Base-by-base conservation (phyloP, 2,329 filamentous ascomycete species). In the Trichoderma guizhouense region DNA sequence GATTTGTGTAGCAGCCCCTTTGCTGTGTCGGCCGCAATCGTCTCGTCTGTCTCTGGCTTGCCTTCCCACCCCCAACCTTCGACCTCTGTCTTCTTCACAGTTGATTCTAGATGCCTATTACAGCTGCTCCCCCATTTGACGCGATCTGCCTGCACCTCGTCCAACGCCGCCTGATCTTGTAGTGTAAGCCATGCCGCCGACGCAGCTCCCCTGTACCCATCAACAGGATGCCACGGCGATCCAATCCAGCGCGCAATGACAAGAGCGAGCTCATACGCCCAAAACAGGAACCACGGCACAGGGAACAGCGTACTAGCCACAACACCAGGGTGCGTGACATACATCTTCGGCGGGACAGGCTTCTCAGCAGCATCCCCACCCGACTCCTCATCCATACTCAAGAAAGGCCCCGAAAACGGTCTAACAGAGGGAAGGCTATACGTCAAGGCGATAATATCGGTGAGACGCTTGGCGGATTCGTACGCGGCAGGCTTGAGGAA, bases 101-200 rank as follows among this genome's bases (percentile, higher is more conserved):
- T 83, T 72, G 88, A 86, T 24, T 85, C 82, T 0, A 91, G 90
- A 69, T 82, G 80, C 12, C 87, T 80, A 74, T 91, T 87, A 9
- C 87, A 87, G n/a, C 89, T 88, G 34, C 92, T 92, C 3, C 95
- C 95, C 95, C 95, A 98, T 83, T 98, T 98, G 71, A 84, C 65
- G 81, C 87, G 79, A 85, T 90, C 73, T 5, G 85, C 87, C 32
- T 78, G 84, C 47, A 85, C 79, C 2, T 83, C 84, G 65, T 93
- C 88, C 15, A 95, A 84, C 24, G 85, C 84, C 18, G 87, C 87
- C 72, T 91, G 87, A 8, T 89, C 83, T 24, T 91, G 87, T 14
- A 98, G 87, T 0, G 92, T 89, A 7, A 97, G 83, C 92, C 93
- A 98, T 28, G 92, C 91, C 6, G 93, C 88, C 0, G 94, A 89